Evolutionary conservation across 345 rosid genomes (phyloP).

Genomic region (Acer saccharum): DNA sequence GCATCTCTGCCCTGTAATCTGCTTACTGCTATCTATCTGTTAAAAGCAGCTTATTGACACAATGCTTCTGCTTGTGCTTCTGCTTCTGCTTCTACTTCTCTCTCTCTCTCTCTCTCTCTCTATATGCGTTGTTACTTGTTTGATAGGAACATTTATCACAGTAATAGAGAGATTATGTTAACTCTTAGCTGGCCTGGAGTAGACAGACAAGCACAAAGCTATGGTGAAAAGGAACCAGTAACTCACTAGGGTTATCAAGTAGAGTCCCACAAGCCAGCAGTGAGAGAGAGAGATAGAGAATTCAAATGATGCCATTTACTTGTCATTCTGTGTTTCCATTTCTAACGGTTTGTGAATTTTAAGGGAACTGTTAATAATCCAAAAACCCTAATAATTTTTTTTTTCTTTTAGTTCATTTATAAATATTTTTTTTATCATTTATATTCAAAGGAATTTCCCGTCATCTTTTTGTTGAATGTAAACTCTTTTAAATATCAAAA

Average conservation of each 20-base stretch:
- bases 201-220: slow-evolving; percentile 21
- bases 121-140: background rate
- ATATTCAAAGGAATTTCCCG: too few relatives aligned
- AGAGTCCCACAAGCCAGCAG: background rate
- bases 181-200: slow-evolving; percentile 32
- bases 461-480: too few relatives aligned
- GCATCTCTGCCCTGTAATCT: background rate
- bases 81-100: too few relatives aligned
- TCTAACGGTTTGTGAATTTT: slow-evolving; percentile 56
- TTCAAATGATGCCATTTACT: slow-evolving; percentile 34
- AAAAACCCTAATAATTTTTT: background rate
- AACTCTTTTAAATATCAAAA: too few relatives aligned
- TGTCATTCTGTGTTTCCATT: slow-evolving; percentile 46
- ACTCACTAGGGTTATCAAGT: slow-evolving; percentile 29
- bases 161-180: background rate
- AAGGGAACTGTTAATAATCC: slow-evolving; percentile 2
- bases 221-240: slow-evolving; percentile 37
- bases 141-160: slow-evolving; percentile 26
- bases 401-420: too few relatives aligned
- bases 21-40: background rate
- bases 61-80: background rate
- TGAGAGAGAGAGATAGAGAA: background rate
- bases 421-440: too few relatives aligned
- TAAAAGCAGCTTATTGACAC: slow-evolving; percentile 23
- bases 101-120: too few relatives aligned